Evolutionary conservation across 2,329 filamentous ascomycete genomes (phyloP).

Genomic region (Fusarium armeniacum): DNA sequence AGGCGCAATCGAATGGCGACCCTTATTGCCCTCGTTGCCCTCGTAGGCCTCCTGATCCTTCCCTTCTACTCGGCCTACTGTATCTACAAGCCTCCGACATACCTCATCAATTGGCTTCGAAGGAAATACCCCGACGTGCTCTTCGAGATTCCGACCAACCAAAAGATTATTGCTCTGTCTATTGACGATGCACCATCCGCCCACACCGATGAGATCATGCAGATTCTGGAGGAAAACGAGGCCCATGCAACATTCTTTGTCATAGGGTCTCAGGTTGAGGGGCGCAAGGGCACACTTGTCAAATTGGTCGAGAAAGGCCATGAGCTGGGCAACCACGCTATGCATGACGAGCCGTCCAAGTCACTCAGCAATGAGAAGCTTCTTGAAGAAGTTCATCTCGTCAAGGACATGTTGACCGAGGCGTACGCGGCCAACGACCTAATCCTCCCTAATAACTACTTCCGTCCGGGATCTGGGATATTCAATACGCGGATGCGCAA

Average conservation of each 20-base stretch:
- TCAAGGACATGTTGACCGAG: conserved; percentile 71
- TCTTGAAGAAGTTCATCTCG: conserved; percentile 71
- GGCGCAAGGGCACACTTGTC: conserved; percentile 67
- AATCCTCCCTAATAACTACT: conserved; percentile 72
- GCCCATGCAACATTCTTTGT: conserved; percentile 89
- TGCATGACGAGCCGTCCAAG: conserved; percentile 84
- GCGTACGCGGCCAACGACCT: conserved; percentile 66
- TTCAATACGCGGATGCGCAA: conserved; percentile 80
- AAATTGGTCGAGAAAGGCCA: conserved; percentile 72
- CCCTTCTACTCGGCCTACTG: conserved; percentile 69
- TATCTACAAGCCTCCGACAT: conserved; percentile 84
- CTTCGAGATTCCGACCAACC: conserved; percentile 72
- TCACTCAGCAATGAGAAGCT: conserved; percentile 72
- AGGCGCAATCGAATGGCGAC: conserved; percentile 71
- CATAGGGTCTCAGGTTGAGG: conserved; percentile 81
- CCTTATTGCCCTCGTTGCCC: conserved; percentile 59
- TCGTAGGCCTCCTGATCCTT: conserved; percentile 55
- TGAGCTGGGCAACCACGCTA: conserved; percentile 89
- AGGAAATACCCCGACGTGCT: conserved; percentile 82
- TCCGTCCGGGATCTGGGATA: conserved; percentile 87
- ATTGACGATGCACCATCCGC: conserved; percentile 88
- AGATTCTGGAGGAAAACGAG: conserved; percentile 73
- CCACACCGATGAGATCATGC: conserved; percentile 78
- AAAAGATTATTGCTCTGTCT: conserved; percentile 82
- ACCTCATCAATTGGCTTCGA: conserved; percentile 78